Base-by-base conservation (phyloP, 176 grass and related monocot species). In the Bonia amplexicaulis region DNA sequence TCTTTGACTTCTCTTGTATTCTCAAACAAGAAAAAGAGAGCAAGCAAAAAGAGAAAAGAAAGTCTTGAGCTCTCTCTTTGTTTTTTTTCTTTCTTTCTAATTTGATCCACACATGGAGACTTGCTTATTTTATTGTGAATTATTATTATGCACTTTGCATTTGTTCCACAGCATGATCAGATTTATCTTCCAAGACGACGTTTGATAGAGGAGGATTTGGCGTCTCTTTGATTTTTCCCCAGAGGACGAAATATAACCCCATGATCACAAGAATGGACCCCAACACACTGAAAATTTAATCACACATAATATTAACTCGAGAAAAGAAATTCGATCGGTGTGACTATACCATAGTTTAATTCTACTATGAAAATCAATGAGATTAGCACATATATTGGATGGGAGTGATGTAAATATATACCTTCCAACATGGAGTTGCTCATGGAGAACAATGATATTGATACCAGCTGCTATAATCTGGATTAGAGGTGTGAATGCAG, bases 401-500 rank as follows among this genome's bases (percentile, higher is more conserved):
- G 22, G 22, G 57, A 11, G 17, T 11, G 1, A 51, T 9, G 1
- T 15, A 59, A 14, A 6, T 17, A 72, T 7, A 20, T 90, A 92
- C 93, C 83, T 95, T 59, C 94, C 94, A 52, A 97, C 66, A 62
- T 87, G 85, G 76, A 97, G 88, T 17, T 85, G 92, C 79, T 94
- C 92, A 41, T 86, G 92, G 77, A 97, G 92, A 60, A 90, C 51
- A 13, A 85, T 51, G 59, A 88, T 55, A 72, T 90, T 92, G 42
- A 97, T 85, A 49, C 66, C 88, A 41, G 88, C 92, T 54, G 93
- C 94, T 25, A 94, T 52, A 2, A 97, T 76, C 62, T 97, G 94
- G 48, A 92, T 77, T 0, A 92, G 85, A 85, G 94, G 92, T 55
- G 91, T 97, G 90, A 97, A 97, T 61, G 94, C 88, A 35, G 94